Percentiles rank a stretch among this genome's conserved stretches.
Conservation (phyloP, 2,329 filamentous ascomycete species). For the Botrytis tulipae region DNA sequence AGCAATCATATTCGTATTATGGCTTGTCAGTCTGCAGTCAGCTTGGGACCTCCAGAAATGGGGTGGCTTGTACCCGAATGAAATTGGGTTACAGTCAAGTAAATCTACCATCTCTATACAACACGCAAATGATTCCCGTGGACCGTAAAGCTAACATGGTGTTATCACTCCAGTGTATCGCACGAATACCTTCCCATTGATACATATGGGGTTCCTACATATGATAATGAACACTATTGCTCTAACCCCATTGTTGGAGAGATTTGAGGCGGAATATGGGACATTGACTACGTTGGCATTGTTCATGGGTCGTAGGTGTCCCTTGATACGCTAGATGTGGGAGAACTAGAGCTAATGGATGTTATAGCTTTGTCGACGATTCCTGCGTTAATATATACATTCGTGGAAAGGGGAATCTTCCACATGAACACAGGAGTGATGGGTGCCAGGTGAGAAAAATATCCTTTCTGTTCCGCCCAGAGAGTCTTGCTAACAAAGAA, state of each 20-base stretch:
- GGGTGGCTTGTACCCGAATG: constrained; percentile 74
- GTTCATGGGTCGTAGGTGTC: constrained; percentile 81
- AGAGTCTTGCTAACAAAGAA: constrained; percentile 28
- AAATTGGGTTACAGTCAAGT: constrained; percentile 72
- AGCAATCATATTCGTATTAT: constrained; percentile 64
- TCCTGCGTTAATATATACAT: constrained; percentile 76
- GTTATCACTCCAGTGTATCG: constrained; percentile 69
- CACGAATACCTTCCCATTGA: constrained; percentile 85
- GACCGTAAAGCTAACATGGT: not conserved
- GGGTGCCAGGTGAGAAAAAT: constrained; percentile 68
- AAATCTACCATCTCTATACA: constrained; percentile 41
- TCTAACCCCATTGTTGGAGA: constrained; percentile 82
- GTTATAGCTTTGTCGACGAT: constrained; percentile 70
- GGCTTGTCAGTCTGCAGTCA: constrained; percentile 66
- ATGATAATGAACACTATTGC: constrained; percentile 75
- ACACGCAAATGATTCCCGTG: not conserved
- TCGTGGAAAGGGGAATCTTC: constrained; percentile 73
- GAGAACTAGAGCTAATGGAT: constrained; percentile 6
- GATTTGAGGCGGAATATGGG: constrained; percentile 90
- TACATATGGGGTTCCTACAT: constrained; percentile 81
- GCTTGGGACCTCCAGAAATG: constrained; percentile 72
- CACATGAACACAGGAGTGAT: constrained; percentile 70
- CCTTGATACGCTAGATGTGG: not conserved
- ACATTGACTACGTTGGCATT: constrained; percentile 83
- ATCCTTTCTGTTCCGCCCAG: not conserved